Conservation (phyloP, 2,329 filamentous ascomycete genomes). For the Diplodia seriata region DNA sequence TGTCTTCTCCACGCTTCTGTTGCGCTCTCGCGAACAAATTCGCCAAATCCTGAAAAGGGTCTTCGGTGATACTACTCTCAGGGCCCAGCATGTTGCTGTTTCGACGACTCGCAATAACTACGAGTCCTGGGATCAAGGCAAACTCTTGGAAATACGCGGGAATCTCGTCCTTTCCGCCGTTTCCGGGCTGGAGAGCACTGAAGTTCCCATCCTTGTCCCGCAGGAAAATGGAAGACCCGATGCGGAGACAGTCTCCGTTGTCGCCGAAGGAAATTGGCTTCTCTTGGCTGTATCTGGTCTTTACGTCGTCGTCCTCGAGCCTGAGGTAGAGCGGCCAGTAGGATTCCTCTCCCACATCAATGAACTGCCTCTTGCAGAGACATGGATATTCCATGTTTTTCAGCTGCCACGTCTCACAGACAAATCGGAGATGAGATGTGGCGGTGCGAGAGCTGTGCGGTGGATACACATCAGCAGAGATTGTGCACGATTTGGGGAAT, state of each 20-base stretch:
- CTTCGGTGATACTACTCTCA: background rate
- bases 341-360: background rate
- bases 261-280: background rate
- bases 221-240: slow-evolving; percentile 1
- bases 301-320: background rate
- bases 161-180: background rate
- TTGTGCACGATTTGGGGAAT: no score
- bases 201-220: background rate
- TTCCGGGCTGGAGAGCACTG: background rate
- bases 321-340: slow-evolving; percentile 3
- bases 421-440: background rate
- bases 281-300: background rate
- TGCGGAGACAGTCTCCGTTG: background rate
- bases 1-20: background rate
- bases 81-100: background rate
- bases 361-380: background rate
- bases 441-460: background rate
- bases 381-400: background rate
- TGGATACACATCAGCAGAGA: background rate
- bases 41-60: background rate
- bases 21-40: background rate
- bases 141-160: slow-evolving; percentile 12
- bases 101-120: background rate
- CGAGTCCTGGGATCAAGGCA: background rate
- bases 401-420: slow-evolving; percentile 8